Conservation (phyloP, 2,329 filamentous ascomycete species). For the Epichloe brachyelytri region DNA sequence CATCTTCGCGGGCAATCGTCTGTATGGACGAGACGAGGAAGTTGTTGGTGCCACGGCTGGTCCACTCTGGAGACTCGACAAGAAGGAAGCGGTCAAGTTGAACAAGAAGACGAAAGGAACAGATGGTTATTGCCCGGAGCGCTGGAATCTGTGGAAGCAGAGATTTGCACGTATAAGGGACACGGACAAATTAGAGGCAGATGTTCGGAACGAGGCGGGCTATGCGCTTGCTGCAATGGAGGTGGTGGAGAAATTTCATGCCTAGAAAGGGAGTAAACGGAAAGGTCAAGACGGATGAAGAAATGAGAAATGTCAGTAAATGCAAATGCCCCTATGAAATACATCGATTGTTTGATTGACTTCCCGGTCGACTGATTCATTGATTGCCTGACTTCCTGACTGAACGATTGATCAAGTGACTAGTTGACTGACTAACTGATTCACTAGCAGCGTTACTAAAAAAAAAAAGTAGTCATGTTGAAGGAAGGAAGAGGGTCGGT, state of each 20-base stretch:
- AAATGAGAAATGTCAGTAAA: too few species aligned
- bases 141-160: constrained; percentile 11
- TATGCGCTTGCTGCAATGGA: neutral
- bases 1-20: constrained; percentile 1
- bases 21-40: constrained; percentile 9
- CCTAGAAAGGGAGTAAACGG: neutral
- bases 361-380: too few species aligned
- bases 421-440: too few species aligned
- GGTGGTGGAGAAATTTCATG: neutral
- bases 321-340: too few species aligned
- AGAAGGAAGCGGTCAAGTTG: constrained; percentile 8
- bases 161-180: constrained; percentile 8
- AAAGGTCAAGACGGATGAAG: too few species aligned
- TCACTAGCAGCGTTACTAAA: too few species aligned
- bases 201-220: neutral
- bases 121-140: constrained; percentile 7
- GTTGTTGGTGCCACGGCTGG: constrained; percentile 8
- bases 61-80: constrained; percentile 9
- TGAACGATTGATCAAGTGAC: too few species aligned
- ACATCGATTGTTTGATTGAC: too few species aligned
- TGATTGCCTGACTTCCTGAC: too few species aligned
- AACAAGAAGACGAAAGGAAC: constrained; percentile 8
- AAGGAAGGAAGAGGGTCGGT: too few species aligned
- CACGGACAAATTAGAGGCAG: constrained; percentile 2
- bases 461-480: too few species aligned